Evolutionary conservation across 1,284 basidiomycete species (phyloP), one percentile per base, ranked within the genome.

Genomic region (Grifola frondosa): DNA sequence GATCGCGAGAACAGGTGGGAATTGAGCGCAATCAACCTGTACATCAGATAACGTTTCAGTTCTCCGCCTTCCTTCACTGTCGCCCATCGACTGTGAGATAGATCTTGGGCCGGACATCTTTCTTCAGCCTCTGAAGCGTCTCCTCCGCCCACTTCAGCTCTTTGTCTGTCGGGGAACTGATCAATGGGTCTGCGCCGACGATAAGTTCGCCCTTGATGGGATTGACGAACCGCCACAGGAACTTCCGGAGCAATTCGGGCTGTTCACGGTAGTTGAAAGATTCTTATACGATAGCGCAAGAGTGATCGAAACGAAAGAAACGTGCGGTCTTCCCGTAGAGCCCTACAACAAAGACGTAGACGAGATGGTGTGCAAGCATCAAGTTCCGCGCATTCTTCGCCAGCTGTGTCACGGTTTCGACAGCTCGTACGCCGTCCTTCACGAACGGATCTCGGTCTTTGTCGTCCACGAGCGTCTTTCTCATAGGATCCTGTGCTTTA

Each of bases 171-270:
- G 42, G 35, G 16, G 31, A 28, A 4, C 46, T 35, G 1, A 41
- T 25, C 5, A 49, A 44, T 3, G 44, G 40, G 20, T 56, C 53
- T 19, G 20, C n/a, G 10, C 50, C 53, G 19, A 49, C 37, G 13
- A 50, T 30, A 0, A 32, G 9, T 12, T 31, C 25, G 15, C 38
- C 37, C 6, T 37, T 33, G 34, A 35, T 25, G 0, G 53, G 53
- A 26, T 55, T 36, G 6, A 47, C 44, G 23, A 50, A 47, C 7
- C 42, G 37, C 50, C 50, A 52, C 16, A 50, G 39, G 42, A 55
- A 52, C 1, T 29, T 35, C 6, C 37, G 50, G 1, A 52, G 6
- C 8, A 37, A 8, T 13, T 38, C 20, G 5, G 47, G 48, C 6
- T 42, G 11, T 11, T 34, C 19, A 9, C 10, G 6, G 4, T 35